A percentile compares a stretch with the other conserved stretches of the same genome.
Conservation (phyloP, 768 basidiomycete species). For the Rhodotorula paludigena region DNA sequence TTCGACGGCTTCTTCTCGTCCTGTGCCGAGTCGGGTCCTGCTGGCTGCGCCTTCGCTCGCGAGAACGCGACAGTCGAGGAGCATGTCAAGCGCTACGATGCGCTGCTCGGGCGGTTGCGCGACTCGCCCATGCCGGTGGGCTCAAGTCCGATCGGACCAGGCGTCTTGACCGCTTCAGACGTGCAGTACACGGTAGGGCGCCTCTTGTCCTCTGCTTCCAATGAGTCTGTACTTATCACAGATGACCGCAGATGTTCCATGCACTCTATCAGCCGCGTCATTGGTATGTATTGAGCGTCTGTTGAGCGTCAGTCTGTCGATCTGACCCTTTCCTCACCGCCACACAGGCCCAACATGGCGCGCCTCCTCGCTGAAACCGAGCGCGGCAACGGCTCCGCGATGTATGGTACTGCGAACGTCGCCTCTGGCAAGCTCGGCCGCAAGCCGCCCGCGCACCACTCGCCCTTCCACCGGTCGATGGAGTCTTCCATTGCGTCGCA, state of each 20-base stretch:
- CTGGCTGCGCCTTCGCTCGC: conserved; percentile 21
- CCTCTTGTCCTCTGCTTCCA: background rate
- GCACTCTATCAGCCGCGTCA: conserved; percentile 23
- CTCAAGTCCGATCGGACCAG: conserved; percentile 20
- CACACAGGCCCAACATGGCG: conserved; percentile 29
- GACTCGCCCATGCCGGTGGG: conserved; percentile 21
- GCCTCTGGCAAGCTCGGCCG: background rate
- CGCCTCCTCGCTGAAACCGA: conserved; percentile 16
- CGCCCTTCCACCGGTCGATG: conserved; percentile 29
- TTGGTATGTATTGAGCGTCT: conserved; percentile 19
- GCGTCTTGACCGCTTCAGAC: conserved; percentile 16
- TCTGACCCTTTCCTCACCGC: background rate
- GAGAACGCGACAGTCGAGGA: conserved; percentile 17
- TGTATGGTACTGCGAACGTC: conserved; percentile 16
- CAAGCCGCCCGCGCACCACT: background rate
- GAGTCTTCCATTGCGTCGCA: background rate
- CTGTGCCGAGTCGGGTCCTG: conserved; percentile 29
- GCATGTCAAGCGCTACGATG: background rate
- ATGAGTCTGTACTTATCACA: background rate
- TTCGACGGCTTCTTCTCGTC: conserved; percentile 34
- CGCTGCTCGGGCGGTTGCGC: conserved; percentile 11
- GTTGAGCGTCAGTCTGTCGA: too few relatives aligned
- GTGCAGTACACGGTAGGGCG: conserved; percentile 15
- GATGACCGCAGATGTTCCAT: conserved; percentile 2
- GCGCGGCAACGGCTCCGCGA: conserved; percentile 8